Base-by-base conservation (phyloP, 768 basidiomycete species). In the Mycena vitilis region DNA sequence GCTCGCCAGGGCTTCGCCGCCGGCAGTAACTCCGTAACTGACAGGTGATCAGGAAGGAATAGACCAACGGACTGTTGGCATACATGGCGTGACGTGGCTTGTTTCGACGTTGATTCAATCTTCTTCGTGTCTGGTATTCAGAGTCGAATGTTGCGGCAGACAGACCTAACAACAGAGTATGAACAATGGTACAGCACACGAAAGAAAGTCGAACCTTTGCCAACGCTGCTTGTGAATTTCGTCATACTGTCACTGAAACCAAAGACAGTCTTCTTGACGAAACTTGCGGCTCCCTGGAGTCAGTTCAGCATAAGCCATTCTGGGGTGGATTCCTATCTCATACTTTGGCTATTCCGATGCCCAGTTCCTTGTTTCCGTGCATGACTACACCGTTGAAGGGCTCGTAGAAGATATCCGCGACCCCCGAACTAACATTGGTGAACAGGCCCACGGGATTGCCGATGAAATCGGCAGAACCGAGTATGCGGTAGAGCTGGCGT, bases 191-290 rank as follows among this genome's bases (percentile, higher is more conserved):
- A 36, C 15, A 25, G 5, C 25, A 59, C 16, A 38, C 42, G 30
- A 56, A 42, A 16, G 25, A 30, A 25, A 53, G 8, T 13, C 73
- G 9, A 51, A 93, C 95, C 96, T 86, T 99, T 99, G 49, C 97
- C 95, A 69, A 99, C 90, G 77, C 95, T 98, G 71, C 96, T 95
- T 2, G 98, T 99, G 75, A 99, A 92, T 79, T 98, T 99, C n/a
- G 96, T 96, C 77, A 99, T 84, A 76, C 95, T 97, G 75, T 99
- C 97, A 40, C 94, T 93, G 49, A 99, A 78, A 44, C 98, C 98
- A 74, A 99, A 99, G 9, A 99, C 94, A 0, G 97, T 98, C 83
- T 99, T 99, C 84, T 99, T 99, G 62, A 98, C 93, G 73, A 99
- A 96, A 77, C 96, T 98, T 9, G 96, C 95, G 0, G 97, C 97